A percentile compares a stretch with the other conserved stretches of the same genome.
Conservation (phyloP, 1,139 yeast species). For the Blastobotrys persicus region DNA sequence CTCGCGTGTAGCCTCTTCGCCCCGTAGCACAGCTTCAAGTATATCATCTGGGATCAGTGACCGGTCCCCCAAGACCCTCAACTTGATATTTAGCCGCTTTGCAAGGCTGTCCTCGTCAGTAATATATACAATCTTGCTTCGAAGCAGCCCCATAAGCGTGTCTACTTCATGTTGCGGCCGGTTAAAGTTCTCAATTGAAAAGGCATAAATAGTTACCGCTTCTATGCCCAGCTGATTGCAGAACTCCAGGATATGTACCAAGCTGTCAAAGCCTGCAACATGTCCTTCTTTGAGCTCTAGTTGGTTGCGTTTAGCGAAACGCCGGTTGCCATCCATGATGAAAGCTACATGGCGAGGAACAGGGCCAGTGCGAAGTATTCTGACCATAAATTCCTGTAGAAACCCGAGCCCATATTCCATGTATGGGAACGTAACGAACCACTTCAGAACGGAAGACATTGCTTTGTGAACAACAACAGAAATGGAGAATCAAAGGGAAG, state of each 20-base stretch:
- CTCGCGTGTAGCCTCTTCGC: constrained; percentile 64
- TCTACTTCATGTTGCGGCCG: constrained; percentile 78
- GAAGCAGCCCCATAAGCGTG: constrained; percentile 79
- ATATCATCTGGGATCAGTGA: constrained; percentile 69
- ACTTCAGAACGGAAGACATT: constrained; percentile 17
- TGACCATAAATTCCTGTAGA: constrained; percentile 27
- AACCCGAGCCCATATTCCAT: constrained; percentile 28
- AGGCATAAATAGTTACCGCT: constrained; percentile 88
- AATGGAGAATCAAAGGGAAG: too few species aligned
- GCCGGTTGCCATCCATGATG: constrained; percentile 95
- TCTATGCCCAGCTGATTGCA: constrained; percentile 82
- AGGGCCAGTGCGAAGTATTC: constrained; percentile 64
- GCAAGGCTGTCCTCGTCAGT: constrained; percentile 44
- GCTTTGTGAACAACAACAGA: background rate
- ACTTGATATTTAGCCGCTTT: constrained; percentile 69
- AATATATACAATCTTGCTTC: constrained; percentile 54
- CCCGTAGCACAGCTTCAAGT: constrained; percentile 55
- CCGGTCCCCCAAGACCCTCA: constrained; percentile 72
- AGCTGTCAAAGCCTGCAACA: constrained; percentile 80
- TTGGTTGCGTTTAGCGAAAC: constrained; percentile 71
- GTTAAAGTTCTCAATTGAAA: constrained; percentile 91
- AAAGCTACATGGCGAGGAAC: constrained; percentile 89
- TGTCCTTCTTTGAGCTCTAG: constrained; percentile 89
- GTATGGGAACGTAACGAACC: constrained; percentile 28
- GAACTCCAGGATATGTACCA: constrained; percentile 54